Evolutionary conservation across 495 filamentous ascomycete species (phyloP), one percentile per base, ranked within the genome.

Genomic region (Polyplosphaeria fusca): DNA sequence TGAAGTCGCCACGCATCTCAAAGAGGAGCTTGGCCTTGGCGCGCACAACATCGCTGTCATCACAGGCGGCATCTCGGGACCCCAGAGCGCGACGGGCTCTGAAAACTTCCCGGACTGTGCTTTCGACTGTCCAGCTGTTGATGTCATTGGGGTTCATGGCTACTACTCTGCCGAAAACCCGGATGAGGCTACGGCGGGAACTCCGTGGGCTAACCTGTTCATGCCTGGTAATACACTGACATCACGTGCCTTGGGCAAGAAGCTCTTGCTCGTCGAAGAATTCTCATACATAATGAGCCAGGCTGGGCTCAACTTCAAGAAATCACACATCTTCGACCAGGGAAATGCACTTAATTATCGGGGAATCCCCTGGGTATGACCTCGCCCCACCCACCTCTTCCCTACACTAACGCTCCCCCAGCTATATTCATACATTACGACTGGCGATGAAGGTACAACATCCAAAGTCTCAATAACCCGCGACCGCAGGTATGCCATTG

Each of bases 71-170:
- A 52, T 65, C 20, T 65, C 62, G 30, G 52, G 57, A 26, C 18
- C 56, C 16, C 42, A 52, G 22, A 49, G 4, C 5, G 40, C 48
- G 11, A 42, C 13, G 16, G 62, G 62, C 9, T 43, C 25, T 13
- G 20, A 58, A 25, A 61, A 61, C 37, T 57, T 53, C 42, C 62
- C 62, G 1, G 52, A 65, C 23, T 58, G 46, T 2, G 57, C 58
- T 7, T 48, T 65, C 18, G 53, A 65, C 14, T 65, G 62, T 32
- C 13, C 19, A 7, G 57, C 57, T 22, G 25, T 65, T 16, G 62
- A 65, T 58, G 58, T 65, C 9, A 65, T 65, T 45, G 58, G 48
- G 9, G 49, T 65, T 22, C 62, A 65, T 41, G 62, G 52, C 14
- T 64, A 60, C 42, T 64, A 25, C 27, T 38, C 55, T 42, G 27